Conservation (phyloP, 2,329 filamentous ascomycete species). For the Alternaria hordeiaustralica region DNA sequence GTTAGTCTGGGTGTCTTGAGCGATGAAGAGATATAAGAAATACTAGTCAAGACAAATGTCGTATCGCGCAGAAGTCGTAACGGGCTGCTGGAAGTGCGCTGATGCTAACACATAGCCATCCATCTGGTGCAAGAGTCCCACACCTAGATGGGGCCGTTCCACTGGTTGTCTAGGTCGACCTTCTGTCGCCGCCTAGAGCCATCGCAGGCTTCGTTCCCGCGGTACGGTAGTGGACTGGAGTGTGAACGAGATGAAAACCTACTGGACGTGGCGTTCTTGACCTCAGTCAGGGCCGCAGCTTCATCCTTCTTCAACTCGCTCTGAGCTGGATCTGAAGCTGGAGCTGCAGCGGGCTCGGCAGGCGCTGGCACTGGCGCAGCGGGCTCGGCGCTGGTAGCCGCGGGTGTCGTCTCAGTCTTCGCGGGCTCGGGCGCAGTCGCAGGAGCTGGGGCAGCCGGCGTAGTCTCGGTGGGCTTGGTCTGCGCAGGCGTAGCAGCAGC, state of each 20-base stretch:
- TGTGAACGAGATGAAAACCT: constrained; percentile 31
- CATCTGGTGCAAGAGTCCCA: not conserved
- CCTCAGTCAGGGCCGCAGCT: constrained; percentile 36
- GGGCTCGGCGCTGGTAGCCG: constrained; percentile 13
- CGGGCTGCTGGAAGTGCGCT: not conserved
- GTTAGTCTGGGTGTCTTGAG: constrained; percentile 32
- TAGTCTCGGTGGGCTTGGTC: constrained; percentile 44
- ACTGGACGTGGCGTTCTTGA: constrained; percentile 46
- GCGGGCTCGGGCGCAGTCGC: constrained; percentile 28
- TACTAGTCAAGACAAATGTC: not conserved
- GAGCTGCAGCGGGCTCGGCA: constrained; percentile 23
- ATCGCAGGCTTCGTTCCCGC: constrained; percentile 16
- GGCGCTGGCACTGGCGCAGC: constrained; percentile 16
- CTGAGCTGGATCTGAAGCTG: constrained; percentile 24
- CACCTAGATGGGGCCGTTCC: constrained; percentile 11
- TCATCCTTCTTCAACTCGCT: constrained; percentile 36
- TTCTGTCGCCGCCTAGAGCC: constrained; percentile 32
- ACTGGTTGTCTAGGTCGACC: constrained; percentile 21
- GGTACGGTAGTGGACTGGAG: constrained; percentile 7
- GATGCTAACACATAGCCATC: not conserved
- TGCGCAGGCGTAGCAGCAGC: constrained; percentile 29
- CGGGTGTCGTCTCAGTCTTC: constrained; percentile 16
- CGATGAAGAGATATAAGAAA: constrained; percentile 4
- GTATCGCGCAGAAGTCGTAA: constrained; percentile 5
- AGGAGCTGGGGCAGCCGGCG: constrained; percentile 39